Percentiles rank a stretch among this genome's conserved stretches.
Evolutionary conservation across 768 basidiomycete genomes (phyloP).

Genomic region (Xanthoconium purpureum): DNA sequence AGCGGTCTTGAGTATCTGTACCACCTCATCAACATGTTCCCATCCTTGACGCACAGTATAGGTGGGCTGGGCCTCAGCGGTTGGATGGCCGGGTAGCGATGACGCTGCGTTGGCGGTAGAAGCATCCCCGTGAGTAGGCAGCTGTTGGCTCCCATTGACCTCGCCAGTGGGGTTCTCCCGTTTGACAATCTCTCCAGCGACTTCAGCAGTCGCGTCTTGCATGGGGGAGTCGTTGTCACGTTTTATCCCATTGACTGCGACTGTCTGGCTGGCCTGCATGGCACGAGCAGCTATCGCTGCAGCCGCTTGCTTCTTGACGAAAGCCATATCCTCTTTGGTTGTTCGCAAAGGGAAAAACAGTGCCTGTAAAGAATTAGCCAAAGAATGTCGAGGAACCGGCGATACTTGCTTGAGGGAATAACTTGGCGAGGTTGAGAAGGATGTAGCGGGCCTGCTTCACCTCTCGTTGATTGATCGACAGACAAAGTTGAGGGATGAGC

Average conservation of each 20-base stretch:
- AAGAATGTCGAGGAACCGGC: neutral
- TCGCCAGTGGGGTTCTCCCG: slow-evolving; percentile 21
- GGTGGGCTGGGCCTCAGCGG: slow-evolving; percentile 22
- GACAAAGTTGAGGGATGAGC: slow-evolving; percentile 87
- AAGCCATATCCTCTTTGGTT: slow-evolving; percentile 64
- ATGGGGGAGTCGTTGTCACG: slow-evolving; percentile 30
- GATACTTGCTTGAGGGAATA: slow-evolving; percentile 80
- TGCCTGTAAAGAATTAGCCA: slow-evolving; percentile 50
- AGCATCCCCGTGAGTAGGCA: slow-evolving; percentile 16
- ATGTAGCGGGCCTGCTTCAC: slow-evolving; percentile 90
- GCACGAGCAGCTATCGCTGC: slow-evolving; percentile 34
- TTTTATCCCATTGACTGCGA: slow-evolving; percentile 24
- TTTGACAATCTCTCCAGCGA: slow-evolving; percentile 25
- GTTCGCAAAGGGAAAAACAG: slow-evolving; percentile 95
- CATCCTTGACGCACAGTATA: slow-evolving; percentile 63
- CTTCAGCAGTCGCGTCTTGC: slow-evolving; percentile 30
- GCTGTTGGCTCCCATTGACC: slow-evolving; percentile 27
- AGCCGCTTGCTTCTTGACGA: slow-evolving; percentile 43
- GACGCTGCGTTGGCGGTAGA: slow-evolving; percentile 9
- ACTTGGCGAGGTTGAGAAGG: slow-evolving; percentile 83
- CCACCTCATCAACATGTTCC: slow-evolving; percentile 91
- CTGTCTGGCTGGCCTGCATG: slow-evolving; percentile 34
- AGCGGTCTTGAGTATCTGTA: slow-evolving; percentile 90
- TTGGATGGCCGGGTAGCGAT: slow-evolving; percentile 12
- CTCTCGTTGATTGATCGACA: slow-evolving; percentile 88